Conservation (phyloP, 2,329 filamentous ascomycete genomes). For the Calonectria pseudoturangicola region DNA sequence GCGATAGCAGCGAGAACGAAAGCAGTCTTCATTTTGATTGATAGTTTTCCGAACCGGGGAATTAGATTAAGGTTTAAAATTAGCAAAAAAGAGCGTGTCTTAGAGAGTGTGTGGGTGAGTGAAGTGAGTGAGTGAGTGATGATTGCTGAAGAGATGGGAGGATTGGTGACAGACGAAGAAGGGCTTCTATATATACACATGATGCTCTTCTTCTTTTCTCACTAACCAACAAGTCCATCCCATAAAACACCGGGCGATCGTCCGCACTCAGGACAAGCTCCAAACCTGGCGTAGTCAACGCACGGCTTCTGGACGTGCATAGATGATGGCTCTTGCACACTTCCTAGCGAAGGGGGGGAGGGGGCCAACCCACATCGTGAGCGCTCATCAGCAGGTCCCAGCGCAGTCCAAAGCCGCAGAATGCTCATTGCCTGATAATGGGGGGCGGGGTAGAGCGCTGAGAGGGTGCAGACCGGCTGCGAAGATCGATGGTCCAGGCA, state of each 20-base stretch:
- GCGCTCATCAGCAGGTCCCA: background rate
- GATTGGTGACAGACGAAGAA: background rate
- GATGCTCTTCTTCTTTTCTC: background rate
- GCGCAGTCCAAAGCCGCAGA: background rate
- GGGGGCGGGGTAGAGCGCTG: constrained; percentile 2
- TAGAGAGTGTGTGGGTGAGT: background rate
- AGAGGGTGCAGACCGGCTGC: background rate
- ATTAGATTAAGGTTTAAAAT: constrained; percentile 1
- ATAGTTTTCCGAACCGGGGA: background rate
- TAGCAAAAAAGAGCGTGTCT: background rate
- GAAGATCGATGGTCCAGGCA: constrained; percentile 8
- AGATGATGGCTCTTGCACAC: background rate
- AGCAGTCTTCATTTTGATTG: constrained; percentile 64
- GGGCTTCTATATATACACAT: background rate
- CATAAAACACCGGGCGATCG: background rate
- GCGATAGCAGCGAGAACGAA: constrained; percentile 58
- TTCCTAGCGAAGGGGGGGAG: background rate
- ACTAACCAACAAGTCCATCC: background rate
- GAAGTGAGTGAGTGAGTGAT: background rate
- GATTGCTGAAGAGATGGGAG: background rate
- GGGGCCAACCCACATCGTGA: background rate
- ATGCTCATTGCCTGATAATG: background rate
- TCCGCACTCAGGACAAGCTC: background rate
- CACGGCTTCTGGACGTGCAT: background rate
- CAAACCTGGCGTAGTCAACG: background rate